Percentiles rank a stretch among this genome's conserved stretches.
Evolutionary conservation across 768 basidiomycete genomes (phyloP).

Genomic region (Leccinum boreale): DNA sequence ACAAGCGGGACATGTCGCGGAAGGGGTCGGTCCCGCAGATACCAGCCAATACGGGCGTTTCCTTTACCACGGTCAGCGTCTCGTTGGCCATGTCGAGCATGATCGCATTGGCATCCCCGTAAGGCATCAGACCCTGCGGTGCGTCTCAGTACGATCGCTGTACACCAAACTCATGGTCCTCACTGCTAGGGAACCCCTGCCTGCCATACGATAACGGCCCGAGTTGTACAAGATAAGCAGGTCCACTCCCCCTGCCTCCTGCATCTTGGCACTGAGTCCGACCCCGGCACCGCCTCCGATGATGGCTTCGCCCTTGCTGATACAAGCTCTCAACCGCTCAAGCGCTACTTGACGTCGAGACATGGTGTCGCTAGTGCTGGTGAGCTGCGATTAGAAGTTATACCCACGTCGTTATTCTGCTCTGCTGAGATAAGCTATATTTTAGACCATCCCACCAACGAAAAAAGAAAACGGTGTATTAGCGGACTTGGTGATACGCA

Average conservation of each 20-base stretch:
- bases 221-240: conserved; percentile 31
- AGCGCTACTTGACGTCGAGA: conserved; percentile 20
- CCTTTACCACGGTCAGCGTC: conserved; percentile 25
- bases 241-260: conserved; percentile 30
- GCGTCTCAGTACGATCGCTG: background rate
- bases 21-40: conserved; percentile 30
- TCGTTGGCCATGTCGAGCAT: conserved; percentile 30
- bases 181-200: conserved; percentile 29
- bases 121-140: conserved; percentile 26
- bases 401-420: background rate
- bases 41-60: conserved; percentile 27
- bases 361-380: conserved; percentile 1
- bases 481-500: too few species aligned
- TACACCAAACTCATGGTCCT: conserved; percentile 2
- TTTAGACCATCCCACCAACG: too few species aligned
- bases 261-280: conserved; percentile 26
- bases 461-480: too few species aligned
- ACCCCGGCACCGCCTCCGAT: conserved; percentile 26
- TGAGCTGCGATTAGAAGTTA: too few species aligned
- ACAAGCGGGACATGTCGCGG: conserved; percentile 23
- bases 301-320: conserved; percentile 20
- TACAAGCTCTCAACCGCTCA: conserved; percentile 10
- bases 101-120: conserved; percentile 27
- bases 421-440: conserved; percentile 18
- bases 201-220: conserved; percentile 30